Conservation (phyloP, 495 filamentous ascomycete genomes). For the Hyaloscypha bicolor region DNA sequence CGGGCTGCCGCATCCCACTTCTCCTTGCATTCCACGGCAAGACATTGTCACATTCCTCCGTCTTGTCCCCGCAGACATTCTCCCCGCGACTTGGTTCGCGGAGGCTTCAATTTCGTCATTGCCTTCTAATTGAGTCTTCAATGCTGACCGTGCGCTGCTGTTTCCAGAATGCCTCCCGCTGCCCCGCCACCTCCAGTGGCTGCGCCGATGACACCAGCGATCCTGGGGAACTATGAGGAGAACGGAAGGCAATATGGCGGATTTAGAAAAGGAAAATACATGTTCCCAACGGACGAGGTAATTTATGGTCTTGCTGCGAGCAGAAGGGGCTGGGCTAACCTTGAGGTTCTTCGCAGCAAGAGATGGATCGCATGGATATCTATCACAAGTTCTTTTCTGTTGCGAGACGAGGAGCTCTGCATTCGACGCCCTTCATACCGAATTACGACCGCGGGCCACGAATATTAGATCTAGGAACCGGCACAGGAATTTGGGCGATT, state of each 20-base stretch:
- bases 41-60: slow-evolving; percentile 7
- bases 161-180: slow-evolving; percentile 24
- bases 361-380: slow-evolving; percentile 77
- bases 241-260: slow-evolving; percentile 32
- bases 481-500: slow-evolving; percentile 91
- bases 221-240: slow-evolving; percentile 24
- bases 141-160: slow-evolving; percentile 22
- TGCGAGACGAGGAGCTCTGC: slow-evolving; percentile 60
- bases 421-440: slow-evolving; percentile 57
- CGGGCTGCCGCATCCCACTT: not conserved
- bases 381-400: slow-evolving; percentile 75
- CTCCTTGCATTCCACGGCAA: not conserved
- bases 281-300: slow-evolving; percentile 36
- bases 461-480: slow-evolving; percentile 83
- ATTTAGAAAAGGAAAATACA: slow-evolving; percentile 30
- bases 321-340: slow-evolving; percentile 14
- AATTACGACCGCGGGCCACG: slow-evolving; percentile 42
- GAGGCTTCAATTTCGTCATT: slow-evolving; percentile 1
- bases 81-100: not conserved
- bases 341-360: slow-evolving; percentile 43
- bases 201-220: not conserved
- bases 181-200: slow-evolving; percentile 6
- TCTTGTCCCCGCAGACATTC: not conserved
- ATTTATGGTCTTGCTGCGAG: slow-evolving; percentile 7
- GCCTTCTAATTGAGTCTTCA: slow-evolving; percentile 1